phyloP scores from a whole-genome alignment of 2,329 filamentous ascomycete species.

The Epichloe hybrida region DNA sequence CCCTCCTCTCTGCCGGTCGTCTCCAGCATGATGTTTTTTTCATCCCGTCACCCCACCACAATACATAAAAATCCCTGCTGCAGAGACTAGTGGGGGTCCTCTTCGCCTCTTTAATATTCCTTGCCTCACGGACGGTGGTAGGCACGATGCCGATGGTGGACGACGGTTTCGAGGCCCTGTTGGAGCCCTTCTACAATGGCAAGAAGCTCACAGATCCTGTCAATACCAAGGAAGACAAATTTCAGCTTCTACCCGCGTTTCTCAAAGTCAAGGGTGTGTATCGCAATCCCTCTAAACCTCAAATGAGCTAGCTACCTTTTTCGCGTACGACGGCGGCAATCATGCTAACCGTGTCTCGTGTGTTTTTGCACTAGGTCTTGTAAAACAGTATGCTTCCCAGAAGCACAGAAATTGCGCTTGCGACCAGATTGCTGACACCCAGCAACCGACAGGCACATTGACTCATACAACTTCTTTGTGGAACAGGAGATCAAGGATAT shows the following conservation, averaged over 20 bases:
- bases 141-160: slow-evolving; percentile 39
- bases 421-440: slow-evolving; percentile 6
- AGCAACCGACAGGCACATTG: slow-evolving; percentile 51
- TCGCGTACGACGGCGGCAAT: neutral
- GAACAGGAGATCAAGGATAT: slow-evolving; percentile 96
- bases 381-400: slow-evolving; percentile 54
- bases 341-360: neutral
- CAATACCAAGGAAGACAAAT: slow-evolving; percentile 69
- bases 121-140: slow-evolving; percentile 3
- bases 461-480: slow-evolving; percentile 98
- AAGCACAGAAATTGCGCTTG: neutral
- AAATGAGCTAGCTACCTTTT: neutral
- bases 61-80: too few species aligned
- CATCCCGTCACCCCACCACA: too few species aligned
- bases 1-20: neutral
- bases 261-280: slow-evolving; percentile 73
- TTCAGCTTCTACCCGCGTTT: slow-evolving; percentile 93
- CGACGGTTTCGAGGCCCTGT: slow-evolving; percentile 51
- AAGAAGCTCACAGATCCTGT: slow-evolving; percentile 54
- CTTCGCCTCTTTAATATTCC: slow-evolving; percentile 12
- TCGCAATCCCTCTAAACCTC: slow-evolving; percentile 10
- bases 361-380: slow-evolving; percentile 39
- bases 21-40: too few species aligned
- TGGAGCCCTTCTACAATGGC: slow-evolving; percentile 55
- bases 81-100: too few species aligned